Evolutionary conservation across 2,329 filamentous ascomycete genomes (phyloP).

Genomic region (Chaetomium sp.): DNA sequence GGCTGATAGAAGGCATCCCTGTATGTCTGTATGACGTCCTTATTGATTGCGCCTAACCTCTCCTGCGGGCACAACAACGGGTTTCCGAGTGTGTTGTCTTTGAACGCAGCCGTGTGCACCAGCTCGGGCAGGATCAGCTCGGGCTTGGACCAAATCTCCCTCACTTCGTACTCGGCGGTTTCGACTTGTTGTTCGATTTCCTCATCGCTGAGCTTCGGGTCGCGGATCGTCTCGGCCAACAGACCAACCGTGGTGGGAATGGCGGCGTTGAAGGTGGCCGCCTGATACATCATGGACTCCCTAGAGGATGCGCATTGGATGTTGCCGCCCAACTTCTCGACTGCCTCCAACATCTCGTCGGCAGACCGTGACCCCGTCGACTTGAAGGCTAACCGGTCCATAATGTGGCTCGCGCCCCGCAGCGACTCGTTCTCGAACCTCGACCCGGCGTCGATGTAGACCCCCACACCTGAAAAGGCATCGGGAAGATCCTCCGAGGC

Average conservation of each 20-base stretch:
- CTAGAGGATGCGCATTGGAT: conserved; percentile 95
- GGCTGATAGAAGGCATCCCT: conserved; percentile 82
- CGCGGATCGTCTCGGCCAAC: conserved; percentile 89
- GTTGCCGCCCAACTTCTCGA: conserved; percentile 90
- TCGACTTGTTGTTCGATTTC: conserved; percentile 86
- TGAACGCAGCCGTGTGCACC: conserved; percentile 92
- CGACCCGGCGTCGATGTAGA: conserved; percentile 94
- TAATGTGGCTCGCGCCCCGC: conserved; percentile 90
- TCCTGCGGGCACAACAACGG: conserved; percentile 89
- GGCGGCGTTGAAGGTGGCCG: conserved; percentile 92
- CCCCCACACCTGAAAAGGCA: conserved; percentile 90
- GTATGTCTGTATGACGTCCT: conserved; percentile 74
- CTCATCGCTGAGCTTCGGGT: conserved; percentile 79
- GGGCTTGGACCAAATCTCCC: conserved; percentile 96
- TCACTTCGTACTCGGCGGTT: conserved; percentile 93
- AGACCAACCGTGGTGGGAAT: conserved; percentile 81
- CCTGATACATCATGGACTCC: conserved; percentile 98
- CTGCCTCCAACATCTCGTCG: conserved; percentile 83
- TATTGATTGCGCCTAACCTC: conserved; percentile 73
- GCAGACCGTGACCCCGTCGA: conserved; percentile 70
- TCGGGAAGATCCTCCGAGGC: conserved; percentile 93
- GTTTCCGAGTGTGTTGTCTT: conserved; percentile 94
- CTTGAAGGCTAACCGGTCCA: conserved; percentile 95
- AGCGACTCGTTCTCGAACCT: conserved; percentile 86
- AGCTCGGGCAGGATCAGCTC: conserved; percentile 94